phyloP scores from a whole-genome alignment of 2,329 filamentous ascomycete species.

The Botrytis medusae region DNA sequence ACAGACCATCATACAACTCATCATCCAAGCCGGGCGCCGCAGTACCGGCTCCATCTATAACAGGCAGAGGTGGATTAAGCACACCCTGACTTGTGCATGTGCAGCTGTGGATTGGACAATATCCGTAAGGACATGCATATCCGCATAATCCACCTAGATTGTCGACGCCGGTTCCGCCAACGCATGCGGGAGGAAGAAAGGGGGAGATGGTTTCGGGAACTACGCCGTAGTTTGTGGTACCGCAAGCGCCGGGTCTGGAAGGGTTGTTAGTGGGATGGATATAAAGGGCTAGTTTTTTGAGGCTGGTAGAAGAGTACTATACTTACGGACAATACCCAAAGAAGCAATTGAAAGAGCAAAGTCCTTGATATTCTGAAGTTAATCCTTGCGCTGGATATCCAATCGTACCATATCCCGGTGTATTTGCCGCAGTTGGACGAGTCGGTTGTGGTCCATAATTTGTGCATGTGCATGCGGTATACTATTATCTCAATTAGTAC shows the following conservation, averaged over 20 bases:
- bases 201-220: background rate
- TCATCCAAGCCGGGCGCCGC: background rate
- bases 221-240: background rate
- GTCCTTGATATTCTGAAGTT: background rate
- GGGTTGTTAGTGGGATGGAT: background rate
- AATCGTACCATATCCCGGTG: background rate
- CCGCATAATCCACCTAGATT: background rate
- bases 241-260: background rate
- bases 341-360: background rate
- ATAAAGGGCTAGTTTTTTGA: background rate
- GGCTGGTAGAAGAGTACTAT: background rate
- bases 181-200: background rate
- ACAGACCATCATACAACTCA: background rate
- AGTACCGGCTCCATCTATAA: background rate
- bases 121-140: background rate
- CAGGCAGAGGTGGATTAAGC: background rate
- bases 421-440: background rate
- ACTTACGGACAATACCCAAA: slow-evolving; percentile 1
- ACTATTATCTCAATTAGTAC: background rate
- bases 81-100: background rate
- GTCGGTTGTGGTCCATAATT: background rate
- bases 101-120: background rate
- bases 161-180: background rate
- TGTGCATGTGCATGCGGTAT: background rate
- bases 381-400: background rate